Evolutionary conservation across 108 stramenopile species (phyloP), one percentile per base, ranked within the genome.

Genomic region (Skeletonema grethae): DNA sequence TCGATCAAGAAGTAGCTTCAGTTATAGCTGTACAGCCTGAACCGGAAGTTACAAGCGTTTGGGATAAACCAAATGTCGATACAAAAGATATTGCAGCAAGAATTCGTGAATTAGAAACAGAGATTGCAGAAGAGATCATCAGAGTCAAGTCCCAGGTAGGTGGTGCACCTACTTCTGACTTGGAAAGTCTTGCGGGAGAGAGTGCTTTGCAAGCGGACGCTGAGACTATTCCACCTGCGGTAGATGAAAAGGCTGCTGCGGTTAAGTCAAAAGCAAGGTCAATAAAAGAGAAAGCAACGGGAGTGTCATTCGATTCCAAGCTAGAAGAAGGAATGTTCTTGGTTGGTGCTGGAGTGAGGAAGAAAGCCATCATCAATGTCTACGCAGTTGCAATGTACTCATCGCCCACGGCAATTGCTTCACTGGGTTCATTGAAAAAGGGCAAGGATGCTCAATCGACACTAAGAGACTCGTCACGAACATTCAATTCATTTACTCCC

Each of bases 51-150:
- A 7, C 50, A n/a, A 85, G 18, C 29, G 12, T 41, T 29, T n/a
- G 10, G 12, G 59, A 60, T 60, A n/a, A 31, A 31, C 16, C 59
- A 31, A 31, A 31, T 6, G 32, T 60, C 16, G 59, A 60, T 15
- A 7, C 59, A n/a, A 60, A 18, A 2, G 8, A 31, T 10, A 34
- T 60, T 7, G 59, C 30, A 3, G 31, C 59, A 32, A 60, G 59
- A 30, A 60, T 60, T 32, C 59, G 32, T 24, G 59, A 65, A 30
- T 30, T 43, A 9, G 64, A 65, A 29, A 25, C 45, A 8, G 64
- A 65, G 64, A 65, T 65, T 65, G 43, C 41, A 12, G 64, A 45
- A 46, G 64, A 65, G 64, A 65, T 43, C 22, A 16, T 30, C 7
- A 30, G 59, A 60, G 59, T 60, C 4, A 65, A 45, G 50, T 7